Evolutionary conservation across 306 rosid species (phyloP).

Genomic region (Dicorynia guianensis): DNA sequence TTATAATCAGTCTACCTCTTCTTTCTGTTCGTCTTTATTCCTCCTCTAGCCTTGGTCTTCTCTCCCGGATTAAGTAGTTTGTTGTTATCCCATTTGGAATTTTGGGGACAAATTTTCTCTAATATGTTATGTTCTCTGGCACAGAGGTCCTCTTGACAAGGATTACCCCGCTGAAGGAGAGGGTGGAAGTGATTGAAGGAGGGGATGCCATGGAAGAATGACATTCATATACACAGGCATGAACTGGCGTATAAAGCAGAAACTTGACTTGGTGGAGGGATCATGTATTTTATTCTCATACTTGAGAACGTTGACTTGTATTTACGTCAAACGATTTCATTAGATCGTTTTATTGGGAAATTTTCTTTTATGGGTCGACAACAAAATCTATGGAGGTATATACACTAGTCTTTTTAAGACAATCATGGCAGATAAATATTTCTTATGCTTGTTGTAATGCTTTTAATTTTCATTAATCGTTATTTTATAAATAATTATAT

Average conservation of each 20-base stretch:
- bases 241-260: constrained; percentile 1
- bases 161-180: constrained; percentile 74
- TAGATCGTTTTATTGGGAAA: neutral
- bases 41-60: neutral
- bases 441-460: too few species aligned
- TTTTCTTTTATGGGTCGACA: too few species aligned
- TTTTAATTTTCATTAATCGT: too few species aligned
- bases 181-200: constrained; percentile 67
- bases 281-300: constrained; percentile 23
- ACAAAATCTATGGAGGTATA: too few species aligned
- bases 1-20: neutral
- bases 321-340: constrained; percentile 13
- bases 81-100: neutral
- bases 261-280: constrained; percentile 29
- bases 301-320: constrained; percentile 22
- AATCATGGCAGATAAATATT: too few species aligned
- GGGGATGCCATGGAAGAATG: constrained; percentile 96
- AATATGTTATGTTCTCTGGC: constrained; percentile 31
- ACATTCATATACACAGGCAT: neutral
- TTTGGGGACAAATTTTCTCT: neutral
- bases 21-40: neutral
- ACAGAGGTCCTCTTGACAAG: constrained; percentile 88
- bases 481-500: too few species aligned
- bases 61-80: neutral
- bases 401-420: too few species aligned